Evolutionary conservation across 768 basidiomycete species (phyloP), one percentile per base, ranked within the genome.

Genomic region (Boletus barrowsii): DNA sequence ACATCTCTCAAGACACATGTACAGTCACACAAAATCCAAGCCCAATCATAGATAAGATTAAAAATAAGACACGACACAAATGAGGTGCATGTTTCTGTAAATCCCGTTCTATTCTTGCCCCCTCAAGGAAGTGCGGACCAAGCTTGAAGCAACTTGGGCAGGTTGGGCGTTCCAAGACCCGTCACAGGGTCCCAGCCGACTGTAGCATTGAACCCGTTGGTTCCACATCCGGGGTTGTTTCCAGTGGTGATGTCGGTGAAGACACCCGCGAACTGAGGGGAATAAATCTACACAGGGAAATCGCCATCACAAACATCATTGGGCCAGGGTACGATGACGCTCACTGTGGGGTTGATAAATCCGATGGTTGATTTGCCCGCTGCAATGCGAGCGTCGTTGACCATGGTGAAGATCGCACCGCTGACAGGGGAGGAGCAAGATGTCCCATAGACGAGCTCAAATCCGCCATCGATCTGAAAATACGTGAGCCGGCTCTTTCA

Each of bases 191-290:
- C 76, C 76, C 76, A 79, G 24, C 78, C 66, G 4, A 9, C 9
- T 2, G 61, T 53, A 4, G 66, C 56, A 4, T 67, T 68, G 61
- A 68, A 79, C 1, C 76, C 77, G 2, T 46, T 4, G 10, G 73
- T 74, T 17, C 72, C 72, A 49, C 79, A 79, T 2, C 79, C 78
- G 3, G 67, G 72, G 53, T 79, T 80, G 2, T 63, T 66, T 2
- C 81, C 81, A 6, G 62, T 58, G 2, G 72, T 76, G 47, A 82
- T 80, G 51, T 82, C 81, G 53, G 79, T 70, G 59, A 58, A 51
- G 2, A 48, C 57, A 1, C 5, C 3, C 17, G 44, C 22, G 36
- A 58, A 58, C 30, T 52, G 29, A 9, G 56, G 0, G 7, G 57
- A 58, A 13, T 58, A 58, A 5, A 58, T 58, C 56, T 58, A 39